phyloP scores from a whole-genome alignment of 306 rosid species.

The Chamaecrista fasciculata region DNA sequence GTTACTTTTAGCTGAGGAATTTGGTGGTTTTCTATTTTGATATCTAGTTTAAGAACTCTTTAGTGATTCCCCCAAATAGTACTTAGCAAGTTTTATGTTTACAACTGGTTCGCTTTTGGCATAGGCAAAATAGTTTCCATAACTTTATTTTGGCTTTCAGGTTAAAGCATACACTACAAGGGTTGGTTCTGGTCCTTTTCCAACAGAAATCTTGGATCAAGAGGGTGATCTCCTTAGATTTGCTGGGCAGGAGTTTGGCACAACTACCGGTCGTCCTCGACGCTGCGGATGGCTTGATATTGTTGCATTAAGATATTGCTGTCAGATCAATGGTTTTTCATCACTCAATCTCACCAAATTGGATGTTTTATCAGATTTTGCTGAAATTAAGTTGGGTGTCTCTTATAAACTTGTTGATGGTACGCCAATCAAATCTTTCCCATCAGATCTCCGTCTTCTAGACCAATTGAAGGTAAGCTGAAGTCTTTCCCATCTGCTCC shows the following conservation, averaged over 20 bases:
- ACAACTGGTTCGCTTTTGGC: background rate
- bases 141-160: constrained; percentile 45
- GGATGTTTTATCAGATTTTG: constrained; percentile 79
- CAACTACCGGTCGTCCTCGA: constrained; percentile 96
- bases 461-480: constrained; percentile 78
- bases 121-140: constrained; percentile 2
- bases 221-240: constrained; percentile 91
- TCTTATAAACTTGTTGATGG: constrained; percentile 66
- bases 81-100: background rate
- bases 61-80: background rate
- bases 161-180: constrained; percentile 96
- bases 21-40: background rate
- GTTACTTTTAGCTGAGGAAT: background rate
- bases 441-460: constrained; percentile 82
- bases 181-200: constrained; percentile 98
- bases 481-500: background rate
- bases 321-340: constrained; percentile 91
- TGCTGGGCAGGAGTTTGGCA: constrained; percentile 98
- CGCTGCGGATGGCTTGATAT: constrained; percentile 99
- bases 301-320: constrained; percentile 67
- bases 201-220: constrained; percentile 81
- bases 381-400: constrained; percentile 76
- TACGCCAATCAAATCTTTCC: constrained; percentile 68
- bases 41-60: background rate
- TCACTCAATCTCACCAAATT: constrained; percentile 91